Evolutionary conservation across 768 basidiomycete genomes (phyloP).

Genomic region (Amanita jacksonii): DNA sequence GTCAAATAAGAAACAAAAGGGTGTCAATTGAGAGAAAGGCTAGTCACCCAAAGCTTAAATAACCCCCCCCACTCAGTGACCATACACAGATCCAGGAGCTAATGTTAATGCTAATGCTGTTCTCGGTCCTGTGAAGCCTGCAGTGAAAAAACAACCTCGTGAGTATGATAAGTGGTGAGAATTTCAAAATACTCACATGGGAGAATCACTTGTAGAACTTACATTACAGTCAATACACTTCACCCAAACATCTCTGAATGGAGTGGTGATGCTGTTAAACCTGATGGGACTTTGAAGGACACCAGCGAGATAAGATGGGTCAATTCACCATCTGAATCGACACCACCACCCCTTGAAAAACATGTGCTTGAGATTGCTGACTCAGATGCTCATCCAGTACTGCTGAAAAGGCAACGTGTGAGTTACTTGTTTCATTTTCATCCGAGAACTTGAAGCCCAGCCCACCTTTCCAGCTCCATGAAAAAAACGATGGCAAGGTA

Average conservation of each 20-base stretch:
- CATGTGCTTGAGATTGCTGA: too few species aligned
- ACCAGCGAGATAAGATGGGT: constrained; percentile 2
- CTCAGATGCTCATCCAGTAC: too few species aligned
- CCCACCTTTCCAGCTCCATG: too few species aligned
- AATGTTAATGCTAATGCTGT: background rate
- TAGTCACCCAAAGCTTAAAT: background rate
- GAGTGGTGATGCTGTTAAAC: constrained; percentile 1
- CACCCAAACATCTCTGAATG: background rate
- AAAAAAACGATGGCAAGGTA: too few species aligned
- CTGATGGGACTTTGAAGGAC: constrained; percentile 8
- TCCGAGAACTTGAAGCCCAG: too few species aligned
- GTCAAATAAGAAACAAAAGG: background rate
- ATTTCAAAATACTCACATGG: background rate
- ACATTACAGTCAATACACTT: background rate
- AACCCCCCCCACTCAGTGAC: background rate
- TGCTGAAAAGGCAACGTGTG: too few species aligned
- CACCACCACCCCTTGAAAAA: background rate
- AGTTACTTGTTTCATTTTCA: too few species aligned
- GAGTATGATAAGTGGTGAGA: background rate
- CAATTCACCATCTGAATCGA: constrained; percentile 7
- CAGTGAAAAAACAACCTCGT: background rate
- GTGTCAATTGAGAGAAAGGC: background rate
- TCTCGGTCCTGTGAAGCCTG: background rate
- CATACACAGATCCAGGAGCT: background rate
- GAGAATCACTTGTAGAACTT: background rate